Evolutionary conservation across 2,329 filamentous ascomycete species (phyloP).

Genomic region (Pyrenochaeta sp.): DNA sequence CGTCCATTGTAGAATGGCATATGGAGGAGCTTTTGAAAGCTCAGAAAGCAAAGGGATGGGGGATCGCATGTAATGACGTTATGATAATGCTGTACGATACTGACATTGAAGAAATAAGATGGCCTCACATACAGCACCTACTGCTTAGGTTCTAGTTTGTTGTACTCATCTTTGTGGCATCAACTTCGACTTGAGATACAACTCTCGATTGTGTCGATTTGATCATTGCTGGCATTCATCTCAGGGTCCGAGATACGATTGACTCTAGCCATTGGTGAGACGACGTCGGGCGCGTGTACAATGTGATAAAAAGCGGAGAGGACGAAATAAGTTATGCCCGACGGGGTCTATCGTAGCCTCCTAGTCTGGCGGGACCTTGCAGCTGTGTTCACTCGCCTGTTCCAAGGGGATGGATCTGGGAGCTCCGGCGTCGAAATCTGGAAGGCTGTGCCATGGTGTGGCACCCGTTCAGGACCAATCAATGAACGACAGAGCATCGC

Average conservation of each 20-base stretch:
- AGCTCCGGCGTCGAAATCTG: constrained; percentile 15
- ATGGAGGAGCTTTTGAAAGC: too few species aligned
- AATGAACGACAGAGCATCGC: neutral
- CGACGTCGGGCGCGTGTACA: neutral
- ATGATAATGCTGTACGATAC: neutral
- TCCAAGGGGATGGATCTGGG: constrained; percentile 7
- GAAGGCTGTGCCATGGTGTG: neutral
- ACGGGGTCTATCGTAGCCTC: constrained; percentile 4
- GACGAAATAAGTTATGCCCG: constrained; percentile 2
- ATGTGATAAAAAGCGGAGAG: neutral
- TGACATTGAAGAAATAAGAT: neutral
- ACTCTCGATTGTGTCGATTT: too few species aligned
- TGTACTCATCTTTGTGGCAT: neutral
- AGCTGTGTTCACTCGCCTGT: constrained; percentile 8
- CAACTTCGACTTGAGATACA: neutral
- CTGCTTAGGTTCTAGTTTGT: neutral
- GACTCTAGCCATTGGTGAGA: neutral
- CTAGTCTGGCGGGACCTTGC: constrained; percentile 17
- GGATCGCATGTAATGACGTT: neutral
- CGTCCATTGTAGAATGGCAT: neutral
- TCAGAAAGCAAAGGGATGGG: neutral
- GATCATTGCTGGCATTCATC: neutral
- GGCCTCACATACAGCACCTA: neutral
- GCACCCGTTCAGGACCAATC: neutral
- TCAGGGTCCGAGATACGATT: neutral